phyloP scores from a whole-genome alignment of 2,329 filamentous ascomycete species.

The Moelleriella libera region DNA sequence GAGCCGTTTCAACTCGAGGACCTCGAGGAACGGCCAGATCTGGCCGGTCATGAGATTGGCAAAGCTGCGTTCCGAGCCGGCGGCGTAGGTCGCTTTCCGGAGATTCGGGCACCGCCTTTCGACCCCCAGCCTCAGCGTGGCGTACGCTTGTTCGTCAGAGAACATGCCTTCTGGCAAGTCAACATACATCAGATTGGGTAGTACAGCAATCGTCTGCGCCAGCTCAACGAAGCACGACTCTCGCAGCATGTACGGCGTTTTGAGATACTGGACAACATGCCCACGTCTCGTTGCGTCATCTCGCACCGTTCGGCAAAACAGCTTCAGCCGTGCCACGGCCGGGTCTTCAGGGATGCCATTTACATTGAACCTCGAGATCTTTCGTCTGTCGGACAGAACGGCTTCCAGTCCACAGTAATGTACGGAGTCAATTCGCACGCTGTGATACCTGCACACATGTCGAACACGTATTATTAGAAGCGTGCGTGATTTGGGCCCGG shows the following conservation, averaged over 20 bases:
- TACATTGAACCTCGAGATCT: conserved; percentile 57
- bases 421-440: conserved; percentile 83
- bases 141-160: conserved; percentile 61
- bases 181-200: conserved; percentile 76
- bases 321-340: conserved; percentile 57
- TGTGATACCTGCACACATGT: conserved; percentile 54
- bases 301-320: conserved; percentile 71
- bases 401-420: conserved; percentile 89
- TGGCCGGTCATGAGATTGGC: conserved; percentile 51
- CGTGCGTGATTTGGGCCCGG: not conserved
- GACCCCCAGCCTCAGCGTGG: conserved; percentile 68
- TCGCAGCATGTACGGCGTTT: conserved; percentile 88
- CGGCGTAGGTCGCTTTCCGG: conserved; percentile 75
- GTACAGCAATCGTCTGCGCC: conserved; percentile 70
- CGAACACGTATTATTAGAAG: not conserved
- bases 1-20: conserved; percentile 55
- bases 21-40: conserved; percentile 57
- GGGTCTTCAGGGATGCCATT: conserved; percentile 73
- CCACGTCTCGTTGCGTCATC: conserved; percentile 59
- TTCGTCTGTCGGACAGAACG: conserved; percentile 64
- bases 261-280: conserved; percentile 60
- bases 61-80: conserved; percentile 66
- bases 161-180: conserved; percentile 85
- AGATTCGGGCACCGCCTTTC: conserved; percentile 73
- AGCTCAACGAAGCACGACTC: conserved; percentile 76